A percentile compares a stretch with the other conserved stretches of the same genome.
phyloP scores from a whole-genome alignment of 768 basidiomycete species.

The Boletus rubescentipes region DNA sequence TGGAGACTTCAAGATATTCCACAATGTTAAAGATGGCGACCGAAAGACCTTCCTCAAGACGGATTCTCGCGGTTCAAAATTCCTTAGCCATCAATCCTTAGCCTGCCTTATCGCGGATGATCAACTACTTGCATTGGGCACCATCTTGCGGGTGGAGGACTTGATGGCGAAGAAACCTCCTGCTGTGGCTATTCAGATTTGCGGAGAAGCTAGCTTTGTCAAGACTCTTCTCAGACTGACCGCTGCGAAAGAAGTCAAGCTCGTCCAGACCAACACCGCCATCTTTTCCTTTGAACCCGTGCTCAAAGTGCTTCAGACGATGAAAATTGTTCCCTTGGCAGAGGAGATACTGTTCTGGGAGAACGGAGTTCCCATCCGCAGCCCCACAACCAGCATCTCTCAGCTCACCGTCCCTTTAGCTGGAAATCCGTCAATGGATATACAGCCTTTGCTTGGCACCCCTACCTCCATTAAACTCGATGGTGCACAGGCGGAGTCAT shows the following conservation, averaged over 20 bases:
- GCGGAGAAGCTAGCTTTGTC: constrained; percentile 39
- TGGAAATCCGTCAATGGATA: constrained; percentile 38
- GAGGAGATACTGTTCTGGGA: constrained; percentile 58
- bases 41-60: constrained; percentile 40
- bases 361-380: constrained; percentile 15
- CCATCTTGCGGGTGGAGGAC: constrained; percentile 53
- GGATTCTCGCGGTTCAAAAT: constrained; percentile 32
- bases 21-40: constrained; percentile 34
- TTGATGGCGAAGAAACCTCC: constrained; percentile 49
- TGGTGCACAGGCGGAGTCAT: constrained; percentile 41
- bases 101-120: constrained; percentile 50
- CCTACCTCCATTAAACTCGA: constrained; percentile 49
- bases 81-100: constrained; percentile 54
- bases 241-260: constrained; percentile 34
- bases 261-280: constrained; percentile 60
- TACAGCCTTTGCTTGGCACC: constrained; percentile 39
- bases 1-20: constrained; percentile 39
- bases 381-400: constrained; percentile 4
- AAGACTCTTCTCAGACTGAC: constrained; percentile 43
- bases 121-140: constrained; percentile 52
- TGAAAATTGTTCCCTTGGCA: constrained; percentile 43
- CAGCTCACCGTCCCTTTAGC: constrained; percentile 32
- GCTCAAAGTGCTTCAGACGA: constrained; percentile 53
- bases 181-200: constrained; percentile 51
- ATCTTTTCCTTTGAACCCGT: constrained; percentile 65